Evolutionary conservation across 495 filamentous ascomycete species (phyloP), one percentile per base, ranked within the genome.

Genomic region (Bacidia gigantensis): DNA sequence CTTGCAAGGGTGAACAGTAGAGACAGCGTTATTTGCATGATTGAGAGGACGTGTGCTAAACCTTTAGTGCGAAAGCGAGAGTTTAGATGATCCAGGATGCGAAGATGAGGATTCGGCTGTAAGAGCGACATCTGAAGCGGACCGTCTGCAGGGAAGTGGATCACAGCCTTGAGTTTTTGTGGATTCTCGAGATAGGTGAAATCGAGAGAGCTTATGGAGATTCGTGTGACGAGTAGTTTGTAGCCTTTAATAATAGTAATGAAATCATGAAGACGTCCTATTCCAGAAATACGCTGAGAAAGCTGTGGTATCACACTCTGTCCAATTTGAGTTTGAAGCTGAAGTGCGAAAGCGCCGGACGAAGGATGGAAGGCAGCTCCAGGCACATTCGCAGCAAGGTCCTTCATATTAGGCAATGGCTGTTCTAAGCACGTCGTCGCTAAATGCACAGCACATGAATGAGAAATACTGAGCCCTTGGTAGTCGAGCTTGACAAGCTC

Each of bases 31-130:
- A 78, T 62, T 0, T 67, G 59, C 25, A 89, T 70, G 26, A 74
- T 55, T 10, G 63, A 67, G 20, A 79, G 68, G 26, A 84, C 74
- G 7, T 63, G 61, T 51, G 76, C 67, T 24, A 89, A 66, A 11
- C 78, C 76, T 1, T 62, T 52, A n/a, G 72, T 56, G 3, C 69
- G 69, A 35, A 92, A 65, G 35, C 77, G 67, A 17, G 68, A 68
- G 5, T 73, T 75, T 11, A 96, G 69, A 25, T 76, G 67, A 49
- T 84, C 78, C 32, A 77, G 67, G 18, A 89, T 80, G 14, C 84
- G 78, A 42, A 83, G 70, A 62, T 95, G 89, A 0, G 89, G 89
- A 56, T 87, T 94, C 12, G 70, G 70, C 20, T 61, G 60, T 20
- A 82, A 75, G 21, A 97, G 68, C 5, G 53, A 60, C 38, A 77